Evolutionary conservation across 257 asterid species (phyloP), one percentile per base, ranked within the genome.

Genomic region (Nicotiana tomentosiformis): DNA sequence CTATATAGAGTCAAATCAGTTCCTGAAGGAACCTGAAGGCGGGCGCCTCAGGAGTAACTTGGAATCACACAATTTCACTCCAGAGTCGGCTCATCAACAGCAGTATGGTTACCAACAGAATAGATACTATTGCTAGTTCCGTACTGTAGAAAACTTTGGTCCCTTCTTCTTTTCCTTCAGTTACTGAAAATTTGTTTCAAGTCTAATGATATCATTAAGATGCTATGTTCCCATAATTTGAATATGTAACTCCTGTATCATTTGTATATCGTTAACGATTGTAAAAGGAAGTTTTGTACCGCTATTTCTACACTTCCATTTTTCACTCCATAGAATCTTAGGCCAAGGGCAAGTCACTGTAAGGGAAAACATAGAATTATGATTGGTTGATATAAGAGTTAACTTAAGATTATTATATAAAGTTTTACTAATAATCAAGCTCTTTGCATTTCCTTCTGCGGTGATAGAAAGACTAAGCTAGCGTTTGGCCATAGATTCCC

Each of bases 1-100:
- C 65, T 94, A 95, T 81, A 56, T 95, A 30, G 92, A 91, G 62
- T 87, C 97, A 32, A 86, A 87, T 23, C 90, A 91, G 92, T 93
- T 64, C 89, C 84, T 83, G 82, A 85, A 80, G 37, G 93, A 90
- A 85, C 97, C 98, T 1, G 88, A 91, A 83, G 97, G 94, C 60
- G 86, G 89, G 88, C 88, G 88, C 35, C 83, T 91, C 69, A 84
- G 87, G 86, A 83, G 35, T 33, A 77, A 74, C 68, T 57, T 91
- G 15, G 86, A 85, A 26, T 95, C 98, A 15, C 65, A 56, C 72
- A 66, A 83, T 70, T 77, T 77, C 16, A 82, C 10, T 84, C 85
- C 72, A 16, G 67, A 77, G 51, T 23, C 65, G 35, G 82, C 17
- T 43, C 76, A 26, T 7, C 30, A 78, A 37, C 82, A 78, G 49